Percentiles rank a stretch among this genome's conserved stretches.
These are phyloP conservation scores for Nannochloris sp. DNA, from an alignment of 139 green algal genomes.

Conservation along the genomic window DNA sequence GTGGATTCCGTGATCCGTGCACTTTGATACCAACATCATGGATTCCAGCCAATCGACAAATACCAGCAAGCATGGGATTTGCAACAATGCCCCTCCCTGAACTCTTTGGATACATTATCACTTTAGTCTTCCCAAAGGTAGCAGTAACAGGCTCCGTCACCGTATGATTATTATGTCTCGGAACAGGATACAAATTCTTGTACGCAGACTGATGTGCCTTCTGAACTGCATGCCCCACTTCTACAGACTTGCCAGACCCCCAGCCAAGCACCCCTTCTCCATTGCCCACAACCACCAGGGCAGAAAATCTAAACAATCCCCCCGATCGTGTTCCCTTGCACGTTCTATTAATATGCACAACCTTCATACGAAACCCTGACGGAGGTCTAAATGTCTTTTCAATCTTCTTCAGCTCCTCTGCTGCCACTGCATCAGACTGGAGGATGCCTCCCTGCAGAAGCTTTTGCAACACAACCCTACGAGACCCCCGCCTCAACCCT, in stretches of 20 bases:
- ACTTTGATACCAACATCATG: slow-evolving; percentile 33
- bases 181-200: slow-evolving; percentile 29
- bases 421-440: slow-evolving; percentile 14
- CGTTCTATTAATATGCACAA: slow-evolving; percentile 31
- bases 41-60: slow-evolving; percentile 33
- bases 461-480: slow-evolving; percentile 21
- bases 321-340: slow-evolving; percentile 30
- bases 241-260: slow-evolving; percentile 32
- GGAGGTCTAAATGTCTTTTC: slow-evolving; percentile 16
- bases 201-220: slow-evolving; percentile 25
- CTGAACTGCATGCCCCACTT: slow-evolving; percentile 21
- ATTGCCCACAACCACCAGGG: slow-evolving; percentile 37
- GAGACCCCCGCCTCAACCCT: slow-evolving; percentile 16
- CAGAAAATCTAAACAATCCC: slow-evolving; percentile 25
- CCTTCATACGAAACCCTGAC: slow-evolving; percentile 13
- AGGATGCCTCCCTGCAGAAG: slow-evolving; percentile 24
- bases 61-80: slow-evolving; percentile 13
- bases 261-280: slow-evolving; percentile 31
- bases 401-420: slow-evolving; percentile 22
- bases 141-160: slow-evolving; percentile 18
- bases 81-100: slow-evolving; percentile 23
- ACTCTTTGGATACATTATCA: slow-evolving; percentile 29
- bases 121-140: slow-evolving; percentile 30
- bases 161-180: slow-evolving; percentile 29
- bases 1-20: slow-evolving; percentile 26